A percentile compares a stretch with the other conserved stretches of the same genome.
phyloP scores from a whole-genome alignment of 2,329 filamentous ascomycete species.

The Fusarium sambucinum region DNA sequence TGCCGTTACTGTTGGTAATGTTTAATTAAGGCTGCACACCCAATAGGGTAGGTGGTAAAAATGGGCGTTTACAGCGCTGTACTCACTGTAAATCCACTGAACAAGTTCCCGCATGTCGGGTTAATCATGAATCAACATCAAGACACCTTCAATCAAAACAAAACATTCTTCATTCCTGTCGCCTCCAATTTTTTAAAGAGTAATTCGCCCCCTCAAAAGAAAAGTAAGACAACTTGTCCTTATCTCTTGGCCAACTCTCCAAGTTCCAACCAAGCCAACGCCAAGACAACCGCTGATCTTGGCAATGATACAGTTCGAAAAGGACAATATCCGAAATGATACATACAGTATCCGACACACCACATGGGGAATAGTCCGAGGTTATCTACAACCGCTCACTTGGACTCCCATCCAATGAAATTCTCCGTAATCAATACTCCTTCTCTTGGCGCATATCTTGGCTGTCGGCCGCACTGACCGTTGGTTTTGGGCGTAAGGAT shows the following conservation, averaged over 20 bases:
- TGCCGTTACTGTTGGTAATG: neutral
- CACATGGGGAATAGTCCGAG: slow-evolving; percentile 26
- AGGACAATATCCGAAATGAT: neutral
- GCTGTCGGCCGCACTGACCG: slow-evolving; percentile 15
- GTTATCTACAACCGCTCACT: slow-evolving; percentile 15
- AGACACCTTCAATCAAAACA: neutral
- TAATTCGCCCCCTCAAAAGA: neutral
- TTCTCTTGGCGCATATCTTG: slow-evolving; percentile 12
- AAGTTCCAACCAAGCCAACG: slow-evolving; percentile 3
- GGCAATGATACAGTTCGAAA: slow-evolving; percentile 26
- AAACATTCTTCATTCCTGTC: slow-evolving; percentile 16
- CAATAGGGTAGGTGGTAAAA: neutral
- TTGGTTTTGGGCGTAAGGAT: slow-evolving; percentile 1
- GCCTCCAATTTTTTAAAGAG: neutral
- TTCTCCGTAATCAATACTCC: neutral
- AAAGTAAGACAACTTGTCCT: neutral
- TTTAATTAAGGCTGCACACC: neutral
- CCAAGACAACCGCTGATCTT: slow-evolving; percentile 28
- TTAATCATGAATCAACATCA: neutral
- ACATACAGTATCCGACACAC: neutral
- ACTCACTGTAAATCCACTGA: neutral
- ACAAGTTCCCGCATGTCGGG: neutral
- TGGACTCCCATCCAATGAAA: slow-evolving; percentile 9
- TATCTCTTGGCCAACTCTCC: slow-evolving; percentile 28
- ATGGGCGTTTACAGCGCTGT: neutral